phyloP scores from a whole-genome alignment of 2,329 filamentous ascomycete genomes.

The Ascochyta fabae region DNA sequence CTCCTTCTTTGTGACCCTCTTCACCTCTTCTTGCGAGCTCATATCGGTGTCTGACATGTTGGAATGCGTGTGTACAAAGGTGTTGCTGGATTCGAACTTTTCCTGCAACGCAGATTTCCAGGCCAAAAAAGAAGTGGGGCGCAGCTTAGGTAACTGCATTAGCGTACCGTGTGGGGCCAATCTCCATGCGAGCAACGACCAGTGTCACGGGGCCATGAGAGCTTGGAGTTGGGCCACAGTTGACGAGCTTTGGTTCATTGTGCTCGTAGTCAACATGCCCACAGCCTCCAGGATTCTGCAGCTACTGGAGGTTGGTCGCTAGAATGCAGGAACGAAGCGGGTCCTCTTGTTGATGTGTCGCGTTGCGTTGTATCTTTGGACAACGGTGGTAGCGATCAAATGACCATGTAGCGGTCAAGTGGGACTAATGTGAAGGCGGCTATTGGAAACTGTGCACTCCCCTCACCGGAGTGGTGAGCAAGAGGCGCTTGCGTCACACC shows the following conservation, averaged over 20 bases:
- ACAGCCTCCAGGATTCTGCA: neutral
- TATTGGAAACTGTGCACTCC: neutral
- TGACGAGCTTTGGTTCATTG: neutral
- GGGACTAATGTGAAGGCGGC: neutral
- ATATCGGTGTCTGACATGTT: constrained; percentile 21
- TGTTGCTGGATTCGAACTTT: constrained; percentile 8
- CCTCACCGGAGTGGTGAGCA: constrained; percentile 11
- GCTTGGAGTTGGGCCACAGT: neutral
- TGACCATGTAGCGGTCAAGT: constrained; percentile 12
- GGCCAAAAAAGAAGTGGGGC: constrained; percentile 11
- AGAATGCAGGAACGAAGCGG: neutral
- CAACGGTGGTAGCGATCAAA: neutral
- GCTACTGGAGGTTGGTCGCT: neutral
- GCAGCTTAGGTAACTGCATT: constrained; percentile 9
- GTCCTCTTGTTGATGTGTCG: neutral
- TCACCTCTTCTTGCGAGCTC: constrained; percentile 16
- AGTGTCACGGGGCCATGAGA: neutral
- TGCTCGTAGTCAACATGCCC: neutral
- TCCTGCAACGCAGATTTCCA: constrained; percentile 14
- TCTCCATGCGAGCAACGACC: constrained; percentile 2
- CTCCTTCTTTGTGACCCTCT: constrained; percentile 26
- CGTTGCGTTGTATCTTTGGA: neutral
- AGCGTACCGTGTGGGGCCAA: constrained; percentile 15
- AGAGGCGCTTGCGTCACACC: constrained; percentile 11
- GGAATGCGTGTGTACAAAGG: neutral